phyloP scores from a whole-genome alignment of 2,329 filamentous ascomycete species.

The Cladophialophora chaetospira region DNA sequence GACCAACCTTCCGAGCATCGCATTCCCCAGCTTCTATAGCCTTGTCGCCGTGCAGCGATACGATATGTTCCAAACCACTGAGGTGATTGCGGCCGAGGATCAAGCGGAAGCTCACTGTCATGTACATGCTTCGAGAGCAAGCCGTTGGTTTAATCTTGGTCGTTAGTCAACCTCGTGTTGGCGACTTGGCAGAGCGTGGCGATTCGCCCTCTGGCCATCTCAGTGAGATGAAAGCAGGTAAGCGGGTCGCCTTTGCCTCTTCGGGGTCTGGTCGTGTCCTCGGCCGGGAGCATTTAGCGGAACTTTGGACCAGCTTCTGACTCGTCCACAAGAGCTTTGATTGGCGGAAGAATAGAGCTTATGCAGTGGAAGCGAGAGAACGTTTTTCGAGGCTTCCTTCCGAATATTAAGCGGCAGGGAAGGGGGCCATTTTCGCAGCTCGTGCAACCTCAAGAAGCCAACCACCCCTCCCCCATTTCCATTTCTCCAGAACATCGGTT shows the following conservation, averaged over 20 bases:
- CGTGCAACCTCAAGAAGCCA: not conserved
- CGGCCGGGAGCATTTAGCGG: not conserved
- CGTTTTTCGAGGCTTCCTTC: not conserved
- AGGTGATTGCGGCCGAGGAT: not conserved
- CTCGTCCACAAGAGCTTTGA: not conserved
- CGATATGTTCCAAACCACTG: not conserved
- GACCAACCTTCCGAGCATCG: conserved; percentile 8
- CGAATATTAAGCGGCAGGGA: not conserved
- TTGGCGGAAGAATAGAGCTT: not conserved
- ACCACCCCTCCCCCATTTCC: not conserved
- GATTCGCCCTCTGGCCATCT: not conserved
- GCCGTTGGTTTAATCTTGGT: not conserved
- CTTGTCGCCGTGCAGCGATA: not conserved
- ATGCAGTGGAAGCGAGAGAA: not conserved
- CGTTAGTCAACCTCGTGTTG: not conserved
- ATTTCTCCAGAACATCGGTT: not conserved
- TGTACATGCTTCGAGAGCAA: not conserved
- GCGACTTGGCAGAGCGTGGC: not conserved
- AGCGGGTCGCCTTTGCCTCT: not conserved
- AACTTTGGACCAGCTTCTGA: not conserved
- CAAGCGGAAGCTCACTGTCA: not conserved
- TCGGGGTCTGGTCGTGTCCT: not conserved
- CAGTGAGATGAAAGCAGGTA: not conserved
- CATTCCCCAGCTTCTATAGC: not conserved
- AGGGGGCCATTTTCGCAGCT: not conserved